A percentile compares a stretch with the other conserved stretches of the same genome.
phyloP scores from a whole-genome alignment of 192 early-diverging fungal species.

The Glomus cerebriforme region DNA sequence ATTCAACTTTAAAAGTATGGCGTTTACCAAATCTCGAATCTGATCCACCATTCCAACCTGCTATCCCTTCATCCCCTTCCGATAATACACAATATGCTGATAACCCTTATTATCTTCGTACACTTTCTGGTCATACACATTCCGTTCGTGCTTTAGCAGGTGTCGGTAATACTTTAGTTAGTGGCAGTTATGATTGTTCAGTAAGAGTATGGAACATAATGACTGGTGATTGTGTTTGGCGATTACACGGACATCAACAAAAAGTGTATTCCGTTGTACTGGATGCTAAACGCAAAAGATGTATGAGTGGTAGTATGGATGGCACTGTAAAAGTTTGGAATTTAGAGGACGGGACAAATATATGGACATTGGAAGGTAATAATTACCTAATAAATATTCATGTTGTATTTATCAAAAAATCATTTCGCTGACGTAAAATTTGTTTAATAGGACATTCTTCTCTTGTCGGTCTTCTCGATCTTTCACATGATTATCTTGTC shows the following conservation, averaged over 20 bases:
- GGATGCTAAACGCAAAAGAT: slow-evolving; percentile 76
- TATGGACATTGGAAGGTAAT: slow-evolving; percentile 87
- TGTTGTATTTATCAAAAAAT: not conserved
- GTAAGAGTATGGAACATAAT: slow-evolving; percentile 91
- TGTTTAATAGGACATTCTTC: slow-evolving; percentile 75
- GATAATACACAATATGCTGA: slow-evolving; percentile 14
- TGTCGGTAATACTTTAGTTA: slow-evolving; percentile 80
- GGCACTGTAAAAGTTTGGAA: slow-evolving; percentile 92
- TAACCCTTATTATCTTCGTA: slow-evolving; percentile 85
- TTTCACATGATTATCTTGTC: slow-evolving; percentile 83
- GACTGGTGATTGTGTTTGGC: slow-evolving; percentile 68
- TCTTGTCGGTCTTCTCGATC: slow-evolving; percentile 91
- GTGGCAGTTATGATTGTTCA: slow-evolving; percentile 89
- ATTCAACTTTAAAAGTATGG: slow-evolving; percentile 95
- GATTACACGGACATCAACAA: slow-evolving; percentile 83
- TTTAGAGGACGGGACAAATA: slow-evolving; percentile 74
- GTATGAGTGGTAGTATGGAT: slow-evolving; percentile 95
- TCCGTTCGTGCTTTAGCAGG: slow-evolving; percentile 95
- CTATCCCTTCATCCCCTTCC: slow-evolving; percentile 33
- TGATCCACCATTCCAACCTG: slow-evolving; percentile 42
- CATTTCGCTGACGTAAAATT: not conserved
- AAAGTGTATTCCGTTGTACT: slow-evolving; percentile 97
- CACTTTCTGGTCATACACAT: slow-evolving; percentile 82
- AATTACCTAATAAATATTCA: slow-evolving; percentile 37
- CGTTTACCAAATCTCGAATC: slow-evolving; percentile 74